Evolutionary conservation across 1,284 basidiomycete species (phyloP), one percentile per base, ranked within the genome.

Genomic region (Tylopilus sp.): DNA sequence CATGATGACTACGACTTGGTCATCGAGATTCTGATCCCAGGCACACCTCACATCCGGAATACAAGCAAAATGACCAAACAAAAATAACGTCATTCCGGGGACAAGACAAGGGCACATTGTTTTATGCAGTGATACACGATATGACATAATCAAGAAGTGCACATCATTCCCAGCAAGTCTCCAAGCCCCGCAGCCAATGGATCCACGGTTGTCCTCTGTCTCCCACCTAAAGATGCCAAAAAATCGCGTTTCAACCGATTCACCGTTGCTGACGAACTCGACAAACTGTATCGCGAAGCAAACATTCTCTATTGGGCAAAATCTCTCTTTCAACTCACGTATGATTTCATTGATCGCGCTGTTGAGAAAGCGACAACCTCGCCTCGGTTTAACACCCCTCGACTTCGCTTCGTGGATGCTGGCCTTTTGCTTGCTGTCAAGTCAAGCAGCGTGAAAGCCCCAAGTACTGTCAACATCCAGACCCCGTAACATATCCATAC

Each of bases 401-500:
- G 55, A 16, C 55, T 57, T 26, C 24, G 15, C 24, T 57, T 39
- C 44, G 55, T 57, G 4, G 36, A 57, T 57, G 55, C 13, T 41
- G 55, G 55, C 26, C 12, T 57, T 10, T n/a, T 57, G 29, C 55
- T 57, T 6, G 55, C 16, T 19, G 39, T 57, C 12, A 57, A 57
- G 24, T 6, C 39, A 19, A 29, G 36, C 38, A 56, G 39, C 32
- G 15, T 6, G 26, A 24, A 26, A 44, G 38, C 38, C 26, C 15
- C 39, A 29, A 54, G 19, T 18, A 54, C 53, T 5, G 6, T 24
- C 13, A 57, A 44, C 26, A 24, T 57, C 24, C 10, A 26, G 16
- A 29, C 56, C 16, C 24, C 56, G 16, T 57, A 57, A 52, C 98
- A 99, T 78, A 99, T 99, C 79, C 97, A 99, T 76, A 95, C 98